Evolutionary conservation across 495 filamentous ascomycete species (phyloP).

Genomic region (Lepidopterella palustris): DNA sequence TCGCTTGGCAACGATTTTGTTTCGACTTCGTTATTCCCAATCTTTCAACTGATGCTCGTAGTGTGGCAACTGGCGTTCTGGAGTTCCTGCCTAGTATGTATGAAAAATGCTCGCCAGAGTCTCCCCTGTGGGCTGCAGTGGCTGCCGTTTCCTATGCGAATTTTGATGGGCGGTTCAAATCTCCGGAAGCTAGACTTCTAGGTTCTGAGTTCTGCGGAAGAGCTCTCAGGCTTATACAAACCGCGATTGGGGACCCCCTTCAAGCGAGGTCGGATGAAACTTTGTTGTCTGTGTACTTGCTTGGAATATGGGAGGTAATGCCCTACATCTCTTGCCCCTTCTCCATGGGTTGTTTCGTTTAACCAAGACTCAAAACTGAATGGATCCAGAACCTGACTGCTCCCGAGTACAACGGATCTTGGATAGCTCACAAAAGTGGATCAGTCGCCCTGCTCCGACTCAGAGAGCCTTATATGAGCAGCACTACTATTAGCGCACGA

Average conservation of each 20-base stretch:
- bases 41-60: background rate
- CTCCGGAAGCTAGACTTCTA: slow-evolving; percentile 7
- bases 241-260: slow-evolving; percentile 4
- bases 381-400: slow-evolving; percentile 12
- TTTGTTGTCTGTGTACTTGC: slow-evolving; percentile 9
- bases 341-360: background rate
- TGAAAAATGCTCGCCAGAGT: slow-evolving; percentile 6
- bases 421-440: slow-evolving; percentile 14
- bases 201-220: slow-evolving; percentile 15
- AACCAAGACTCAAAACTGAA: background rate
- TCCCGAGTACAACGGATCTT: slow-evolving; percentile 2
- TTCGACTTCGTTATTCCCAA: slow-evolving; percentile 19
- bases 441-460: slow-evolving; percentile 13
- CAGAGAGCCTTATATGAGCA: slow-evolving; percentile 6
- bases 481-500: slow-evolving; percentile 6
- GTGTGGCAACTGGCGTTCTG: slow-evolving; percentile 3
- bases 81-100: slow-evolving; percentile 14
- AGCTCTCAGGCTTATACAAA: slow-evolving; percentile 14
- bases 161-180: slow-evolving; percentile 5
- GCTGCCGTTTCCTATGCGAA: slow-evolving; percentile 11
- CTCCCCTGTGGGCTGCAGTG: slow-evolving; percentile 2
- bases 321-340: too few species aligned
- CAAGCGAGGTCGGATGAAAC: slow-evolving; percentile 9
- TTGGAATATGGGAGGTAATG: slow-evolving; percentile 22
- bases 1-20: slow-evolving; percentile 13